Conservation (phyloP, 208 protist species). For the Acanthamoeba culbertsoni region DNA sequence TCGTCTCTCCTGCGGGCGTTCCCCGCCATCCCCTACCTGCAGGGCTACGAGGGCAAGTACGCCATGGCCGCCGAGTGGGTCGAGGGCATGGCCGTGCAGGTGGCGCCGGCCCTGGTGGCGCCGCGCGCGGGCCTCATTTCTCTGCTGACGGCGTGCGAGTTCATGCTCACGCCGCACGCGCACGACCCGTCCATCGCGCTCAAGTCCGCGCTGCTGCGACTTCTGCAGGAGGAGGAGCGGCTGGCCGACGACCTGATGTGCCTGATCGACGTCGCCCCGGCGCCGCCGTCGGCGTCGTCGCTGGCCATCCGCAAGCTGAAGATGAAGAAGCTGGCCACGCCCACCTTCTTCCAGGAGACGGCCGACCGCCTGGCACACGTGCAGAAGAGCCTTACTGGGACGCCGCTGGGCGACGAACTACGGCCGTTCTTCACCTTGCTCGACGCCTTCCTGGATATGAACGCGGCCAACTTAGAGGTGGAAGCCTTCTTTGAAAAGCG, state of each 20-base stretch:
- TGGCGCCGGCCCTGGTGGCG: neutral
- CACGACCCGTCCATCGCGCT: constrained; percentile 22
- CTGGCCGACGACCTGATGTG: constrained; percentile 23
- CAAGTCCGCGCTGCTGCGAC: constrained; percentile 26
- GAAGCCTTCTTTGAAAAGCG: constrained; percentile 45
- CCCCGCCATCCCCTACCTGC: neutral
- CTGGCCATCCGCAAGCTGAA: neutral
- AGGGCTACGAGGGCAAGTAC: neutral
- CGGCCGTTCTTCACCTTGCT: neutral
- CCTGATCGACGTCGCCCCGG: neutral
- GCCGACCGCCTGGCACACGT: neutral
- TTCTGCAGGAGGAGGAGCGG: constrained; percentile 24
- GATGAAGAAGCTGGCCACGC: constrained; percentile 32
- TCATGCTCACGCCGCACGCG: constrained; percentile 1
- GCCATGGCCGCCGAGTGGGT: neutral
- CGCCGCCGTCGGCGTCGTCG: neutral
- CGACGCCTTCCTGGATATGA: constrained; percentile 41
- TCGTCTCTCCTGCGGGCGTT: neutral
- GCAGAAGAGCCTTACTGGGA: neutral
- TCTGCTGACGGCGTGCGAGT: constrained; percentile 32
- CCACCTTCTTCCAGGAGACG: constrained; percentile 37
- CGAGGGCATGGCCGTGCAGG: neutral
- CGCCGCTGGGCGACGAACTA: constrained; percentile 19
- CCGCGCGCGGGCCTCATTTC: neutral
- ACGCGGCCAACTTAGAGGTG: constrained; percentile 17